Evolutionary conservation across 2,329 filamentous ascomycete species (phyloP), one percentile per base, ranked within the genome.

Genomic region (Colletotrichum melonis): DNA sequence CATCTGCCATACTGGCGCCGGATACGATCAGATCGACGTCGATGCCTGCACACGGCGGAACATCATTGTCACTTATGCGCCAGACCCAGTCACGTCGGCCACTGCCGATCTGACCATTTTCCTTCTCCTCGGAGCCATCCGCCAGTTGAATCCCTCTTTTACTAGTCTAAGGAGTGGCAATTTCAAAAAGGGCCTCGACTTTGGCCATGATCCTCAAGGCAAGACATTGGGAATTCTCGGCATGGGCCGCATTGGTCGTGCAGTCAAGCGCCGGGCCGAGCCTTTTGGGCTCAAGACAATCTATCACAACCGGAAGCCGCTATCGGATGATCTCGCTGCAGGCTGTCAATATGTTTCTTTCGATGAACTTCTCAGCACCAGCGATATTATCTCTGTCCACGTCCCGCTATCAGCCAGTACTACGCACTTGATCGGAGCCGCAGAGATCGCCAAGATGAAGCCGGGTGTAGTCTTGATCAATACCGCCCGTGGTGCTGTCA

Each of bases 391-490:
- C 52, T 88, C 85, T 65, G 78, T 90, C 35, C 88, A 90, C 74
- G 78, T 91, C 26, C 85, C 88, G 3, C 82, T 91, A 12, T 82
- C 88, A 81, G 76, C 79, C 82, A 82, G 82, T 0, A 90, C 89
- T 22, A 83, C 81, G 66, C 87, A 90, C 73, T 86, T 90, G 72
- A 88, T 91, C 60, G 83, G 83, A 11, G 84, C 83, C 54, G 76
- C 82, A 5, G 84, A 90, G 74, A 86, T 91, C 52, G 83, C 82
- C 6, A 79, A 81, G 76, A 89, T 88, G 86, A 91, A 90, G 78
- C 81, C 86, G n/a, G 88, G 88, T 0, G 84, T 89, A 0, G 81
- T 90, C 7, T 82, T 91, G 38, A 84, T 91, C 65, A 91, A 91
- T 76, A 91, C 88, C 0, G 89, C 88, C 7, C 82, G 89, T 63